Evolutionary conservation across 305 asterid species (phyloP).

Genomic region (Rubia balearica): DNA sequence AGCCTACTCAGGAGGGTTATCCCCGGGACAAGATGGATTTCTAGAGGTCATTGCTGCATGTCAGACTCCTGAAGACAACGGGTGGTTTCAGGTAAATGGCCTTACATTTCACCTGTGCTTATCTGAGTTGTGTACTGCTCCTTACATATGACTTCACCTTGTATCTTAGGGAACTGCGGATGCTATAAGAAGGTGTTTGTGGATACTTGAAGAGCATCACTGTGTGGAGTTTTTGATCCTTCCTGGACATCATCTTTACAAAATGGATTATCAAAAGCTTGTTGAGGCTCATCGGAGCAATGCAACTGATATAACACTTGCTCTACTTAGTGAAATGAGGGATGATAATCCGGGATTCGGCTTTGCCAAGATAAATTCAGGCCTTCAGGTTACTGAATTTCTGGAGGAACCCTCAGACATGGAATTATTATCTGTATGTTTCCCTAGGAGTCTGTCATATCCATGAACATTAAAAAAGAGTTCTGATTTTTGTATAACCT

Average conservation of each 20-base stretch:
- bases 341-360: conserved; percentile 41
- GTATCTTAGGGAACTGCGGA: conserved; percentile 62
- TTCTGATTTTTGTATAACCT: conserved; percentile 12
- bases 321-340: conserved; percentile 29
- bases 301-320: conserved; percentile 46
- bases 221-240: conserved; percentile 52
- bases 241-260: conserved; percentile 74
- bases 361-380: conserved; percentile 35
- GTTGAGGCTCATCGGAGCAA: conserved; percentile 39
- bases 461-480: not conserved
- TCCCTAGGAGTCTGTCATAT: not conserved
- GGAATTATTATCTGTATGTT: conserved; percentile 25
- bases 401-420: conserved; percentile 26
- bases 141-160: not conserved
- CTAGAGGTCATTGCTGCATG: conserved; percentile 86
- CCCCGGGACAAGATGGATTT: conserved; percentile 50
- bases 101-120: not conserved
- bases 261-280: conserved; percentile 60
- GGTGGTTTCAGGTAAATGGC: conserved; percentile 69
- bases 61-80: conserved; percentile 71
- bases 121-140: not conserved
- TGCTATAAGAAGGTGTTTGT: conserved; percentile 67
- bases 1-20: conserved; percentile 51
- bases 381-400: conserved; percentile 42
- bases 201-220: conserved; percentile 63